A percentile compares a stretch with the other conserved stretches of the same genome.
These are phyloP conservation scores for Colletotrichum orchidophilum DNA, from an alignment of 2,329 filamentous ascomycete species.

Conservation along the genomic window DNA sequence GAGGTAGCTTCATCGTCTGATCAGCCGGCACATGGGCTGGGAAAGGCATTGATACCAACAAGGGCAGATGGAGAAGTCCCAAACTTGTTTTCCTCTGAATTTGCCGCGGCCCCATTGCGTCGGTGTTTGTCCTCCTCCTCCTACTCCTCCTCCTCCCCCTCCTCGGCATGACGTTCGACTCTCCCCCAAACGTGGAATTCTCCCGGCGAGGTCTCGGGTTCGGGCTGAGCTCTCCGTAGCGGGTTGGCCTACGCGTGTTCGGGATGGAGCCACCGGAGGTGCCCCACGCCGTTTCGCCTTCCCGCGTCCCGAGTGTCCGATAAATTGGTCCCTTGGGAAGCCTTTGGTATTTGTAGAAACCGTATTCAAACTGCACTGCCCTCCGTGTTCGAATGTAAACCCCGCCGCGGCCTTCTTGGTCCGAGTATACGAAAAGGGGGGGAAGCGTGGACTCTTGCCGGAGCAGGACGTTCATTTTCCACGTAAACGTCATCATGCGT, in stretches of 20 bases:
- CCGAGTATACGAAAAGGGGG: background rate
- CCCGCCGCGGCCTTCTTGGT: background rate
- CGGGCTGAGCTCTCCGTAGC: background rate
- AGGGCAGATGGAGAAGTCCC: background rate
- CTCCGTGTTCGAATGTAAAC: background rate
- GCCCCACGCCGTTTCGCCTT: constrained; percentile 13
- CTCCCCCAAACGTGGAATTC: too few species aligned
- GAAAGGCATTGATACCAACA: background rate
- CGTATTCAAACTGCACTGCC: background rate
- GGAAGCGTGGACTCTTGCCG: background rate
- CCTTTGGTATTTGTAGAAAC: too few species aligned
- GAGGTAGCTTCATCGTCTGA: background rate
- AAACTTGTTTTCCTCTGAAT: background rate
- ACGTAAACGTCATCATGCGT: background rate
- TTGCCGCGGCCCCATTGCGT: background rate
- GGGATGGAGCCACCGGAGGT: background rate
- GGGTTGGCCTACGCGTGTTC: background rate
- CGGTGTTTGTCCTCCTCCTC: background rate
- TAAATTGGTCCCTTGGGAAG: constrained; percentile 9
- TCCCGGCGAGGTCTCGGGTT: background rate
- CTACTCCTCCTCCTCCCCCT: background rate
- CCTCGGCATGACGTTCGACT: too few species aligned
- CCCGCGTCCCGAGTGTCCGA: constrained; percentile 20
- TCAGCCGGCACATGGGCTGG: background rate
- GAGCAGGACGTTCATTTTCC: background rate